Conservation (phyloP, 2,329 filamentous ascomycete species). For the Trichoderma oligosporum region DNA sequence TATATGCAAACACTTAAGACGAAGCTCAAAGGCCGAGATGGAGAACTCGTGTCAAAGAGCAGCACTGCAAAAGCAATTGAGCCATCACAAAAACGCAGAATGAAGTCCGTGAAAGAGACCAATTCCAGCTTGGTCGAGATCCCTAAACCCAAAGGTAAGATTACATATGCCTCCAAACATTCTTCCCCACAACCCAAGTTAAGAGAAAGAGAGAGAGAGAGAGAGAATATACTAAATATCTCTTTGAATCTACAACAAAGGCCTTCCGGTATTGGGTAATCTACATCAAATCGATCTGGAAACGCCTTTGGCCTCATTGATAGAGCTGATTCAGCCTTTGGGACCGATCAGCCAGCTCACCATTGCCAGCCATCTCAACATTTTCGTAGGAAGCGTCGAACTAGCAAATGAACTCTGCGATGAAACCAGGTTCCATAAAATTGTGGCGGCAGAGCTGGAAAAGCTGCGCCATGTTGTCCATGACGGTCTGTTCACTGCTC, state of each 20-base stretch:
- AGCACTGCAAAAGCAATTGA: background rate
- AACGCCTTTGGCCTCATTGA: conserved; percentile 2
- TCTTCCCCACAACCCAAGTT: background rate
- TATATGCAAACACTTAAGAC: conserved; percentile 10
- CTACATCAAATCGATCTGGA: conserved; percentile 10
- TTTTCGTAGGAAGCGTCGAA: conserved; percentile 8
- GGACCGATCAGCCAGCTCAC: conserved; percentile 15
- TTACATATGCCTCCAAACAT: background rate
- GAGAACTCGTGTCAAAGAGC: background rate
- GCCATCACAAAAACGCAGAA: background rate
- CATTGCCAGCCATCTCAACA: conserved; percentile 1
- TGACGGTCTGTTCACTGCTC: conserved; percentile 15
- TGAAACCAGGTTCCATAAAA: conserved; percentile 12
- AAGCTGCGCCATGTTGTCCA: conserved; percentile 13
- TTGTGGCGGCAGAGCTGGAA: conserved; percentile 3
- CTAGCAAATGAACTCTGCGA: conserved; percentile 16
- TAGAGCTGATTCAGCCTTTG: conserved; percentile 5
- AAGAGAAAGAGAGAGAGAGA: background rate
- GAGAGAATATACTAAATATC: too few species aligned
- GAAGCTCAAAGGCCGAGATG: background rate
- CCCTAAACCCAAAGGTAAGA: conserved; percentile 13
- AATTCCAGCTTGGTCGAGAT: background rate
- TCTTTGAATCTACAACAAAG: background rate
- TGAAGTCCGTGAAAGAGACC: background rate
- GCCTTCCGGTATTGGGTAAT: conserved; percentile 7